These are phyloP conservation scores for Phylloboletellus chloephorus DNA, from an alignment of 1,284 basidiomycete species.

Conservation along the genomic window DNA sequence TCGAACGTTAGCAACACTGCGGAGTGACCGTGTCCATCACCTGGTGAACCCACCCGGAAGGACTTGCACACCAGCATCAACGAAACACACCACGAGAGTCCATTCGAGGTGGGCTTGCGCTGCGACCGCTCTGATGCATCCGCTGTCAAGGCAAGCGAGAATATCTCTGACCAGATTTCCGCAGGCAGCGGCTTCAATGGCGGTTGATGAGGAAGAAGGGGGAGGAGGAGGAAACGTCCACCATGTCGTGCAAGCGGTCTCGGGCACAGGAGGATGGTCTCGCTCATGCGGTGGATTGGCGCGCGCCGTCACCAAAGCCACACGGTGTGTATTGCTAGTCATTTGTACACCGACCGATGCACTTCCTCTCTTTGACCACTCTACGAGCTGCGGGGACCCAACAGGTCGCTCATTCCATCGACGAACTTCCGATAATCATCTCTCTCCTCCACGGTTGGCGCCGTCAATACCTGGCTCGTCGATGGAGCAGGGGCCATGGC, in stretches of 20 bases:
- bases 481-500: constrained; percentile 14
- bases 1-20: constrained; percentile 14
- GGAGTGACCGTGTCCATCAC: constrained; percentile 1
- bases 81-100: constrained; percentile 31
- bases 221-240: constrained; percentile 61
- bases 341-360: too few species aligned
- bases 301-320: constrained; percentile 4
- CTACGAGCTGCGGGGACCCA: constrained; percentile 20
- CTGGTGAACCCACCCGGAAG: constrained; percentile 56
- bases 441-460: constrained; percentile 37
- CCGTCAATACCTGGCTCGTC: constrained; percentile 15
- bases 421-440: constrained; percentile 74
- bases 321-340: too few species aligned
- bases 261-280: constrained; percentile 40
- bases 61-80: constrained; percentile 63
- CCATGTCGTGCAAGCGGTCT: constrained; percentile 47
- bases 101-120: constrained; percentile 12
- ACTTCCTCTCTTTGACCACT: too few species aligned
- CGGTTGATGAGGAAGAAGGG: constrained; percentile 53
- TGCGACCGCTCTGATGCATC: constrained; percentile 15
- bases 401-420: constrained; percentile 65
- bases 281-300: constrained; percentile 21
- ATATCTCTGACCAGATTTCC: constrained; percentile 66
- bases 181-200: constrained; percentile 53
- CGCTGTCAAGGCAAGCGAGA: constrained; percentile 44